phyloP scores from a whole-genome alignment of 257 asterid genomes.

The Nicotiana tabacum region DNA sequence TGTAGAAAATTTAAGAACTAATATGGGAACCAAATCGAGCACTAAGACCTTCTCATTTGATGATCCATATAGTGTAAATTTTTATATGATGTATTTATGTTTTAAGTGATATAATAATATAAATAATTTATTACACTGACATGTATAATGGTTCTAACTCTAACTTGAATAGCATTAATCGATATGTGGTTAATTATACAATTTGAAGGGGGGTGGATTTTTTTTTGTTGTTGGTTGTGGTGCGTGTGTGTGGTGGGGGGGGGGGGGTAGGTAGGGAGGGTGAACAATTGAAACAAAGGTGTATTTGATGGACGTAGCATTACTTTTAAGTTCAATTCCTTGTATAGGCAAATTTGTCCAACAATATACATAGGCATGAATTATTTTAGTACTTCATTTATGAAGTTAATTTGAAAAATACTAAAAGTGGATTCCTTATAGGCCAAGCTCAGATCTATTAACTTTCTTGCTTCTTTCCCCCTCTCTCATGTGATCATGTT shows the following conservation, averaged over 20 bases:
- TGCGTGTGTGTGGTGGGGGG: not conserved
- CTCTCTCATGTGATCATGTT: conserved; percentile 11
- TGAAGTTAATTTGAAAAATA: conserved; percentile 7
- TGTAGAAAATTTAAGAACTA: not conserved
- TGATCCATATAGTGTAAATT: not conserved
- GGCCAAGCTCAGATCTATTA: conserved; percentile 7
- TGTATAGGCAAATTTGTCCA: not conserved
- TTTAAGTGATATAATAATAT: not conserved
- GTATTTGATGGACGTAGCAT: not conserved
- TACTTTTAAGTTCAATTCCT: not conserved
- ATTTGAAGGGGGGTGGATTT: not conserved
- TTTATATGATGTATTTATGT: no score
- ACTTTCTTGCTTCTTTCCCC: conserved; percentile 3
- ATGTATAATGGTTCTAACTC: not conserved
- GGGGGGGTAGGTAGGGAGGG: not conserved
- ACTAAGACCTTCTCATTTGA: not conserved
- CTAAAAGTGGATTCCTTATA: conserved; percentile 6
- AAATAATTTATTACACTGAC: not conserved
- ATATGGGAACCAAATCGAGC: not conserved
- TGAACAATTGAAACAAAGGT: not conserved
- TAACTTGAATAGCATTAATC: not conserved
- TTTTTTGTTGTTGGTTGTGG: not conserved
- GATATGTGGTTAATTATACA: not conserved
- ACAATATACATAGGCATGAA: not conserved
- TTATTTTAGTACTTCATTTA: conserved; percentile 6